Base-by-base conservation (phyloP, 1,284 basidiomycete species). In the Malassezia caprae region DNA sequence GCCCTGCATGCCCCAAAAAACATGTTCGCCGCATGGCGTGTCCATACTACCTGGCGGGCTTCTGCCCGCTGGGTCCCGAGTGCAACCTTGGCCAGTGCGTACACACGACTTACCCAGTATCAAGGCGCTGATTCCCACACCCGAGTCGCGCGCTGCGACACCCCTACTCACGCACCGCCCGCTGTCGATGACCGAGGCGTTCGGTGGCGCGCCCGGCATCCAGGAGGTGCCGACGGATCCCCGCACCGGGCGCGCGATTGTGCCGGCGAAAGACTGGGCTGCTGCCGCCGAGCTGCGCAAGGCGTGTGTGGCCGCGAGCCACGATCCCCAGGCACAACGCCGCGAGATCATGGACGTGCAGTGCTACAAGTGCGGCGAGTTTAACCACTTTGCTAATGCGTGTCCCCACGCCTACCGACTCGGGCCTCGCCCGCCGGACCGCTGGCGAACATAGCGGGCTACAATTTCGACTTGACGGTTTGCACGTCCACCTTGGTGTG, bases 11-110 rank as follows among this genome's bases (percentile, higher is more conserved):
- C 74, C 84, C 88, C 4, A 82, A 91, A 52, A 91, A 94, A 77
- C 94, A 99, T 76, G 84, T 96, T 31, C 82, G 90, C 45, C 81
- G 88, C 47, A 86, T 91, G 15, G 83, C 88, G 27, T 99, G 94
- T 75, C 88, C 90, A 62, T 78, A 84, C 23, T 99, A 94, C 77
- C 76, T 96, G 27, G 87, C 87, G 12, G 94, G 94, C 2, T 90
- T 98, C 75, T 99, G 94, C 76, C 90, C 90, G n/a, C 76, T 87
- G 57, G 94, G 94, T 0, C 82, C 86, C 31, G 85, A 90, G 40
- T 98, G 94, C 76, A 80, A 84, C 27, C 81, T 84, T 50, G 90
- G 90, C 75, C 94, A 99, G 62, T 64, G 53, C 60, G 64, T 62
- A 32, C 2, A 8, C 7, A 21, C 12, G 27, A 53, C 44, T 48